phyloP scores from a whole-genome alignment of 2,329 filamentous ascomycete species.

The Nemania sp. region DNA sequence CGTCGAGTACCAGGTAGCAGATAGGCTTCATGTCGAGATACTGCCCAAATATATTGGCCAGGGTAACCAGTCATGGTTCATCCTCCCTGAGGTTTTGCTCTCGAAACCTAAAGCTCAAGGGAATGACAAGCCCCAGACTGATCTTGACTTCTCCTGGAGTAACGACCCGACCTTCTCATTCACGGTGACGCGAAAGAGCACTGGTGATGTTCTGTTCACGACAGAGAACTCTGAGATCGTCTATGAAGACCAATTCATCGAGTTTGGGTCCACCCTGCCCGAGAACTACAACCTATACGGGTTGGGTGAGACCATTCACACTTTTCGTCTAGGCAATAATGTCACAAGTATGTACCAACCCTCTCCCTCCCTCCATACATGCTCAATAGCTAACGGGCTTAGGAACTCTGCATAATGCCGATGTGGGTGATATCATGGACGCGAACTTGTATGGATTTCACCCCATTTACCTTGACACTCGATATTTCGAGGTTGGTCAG shows the following conservation, averaged over 20 bases:
- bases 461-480: slow-evolving; percentile 82
- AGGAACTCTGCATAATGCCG: slow-evolving; percentile 70
- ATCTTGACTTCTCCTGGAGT: slow-evolving; percentile 66
- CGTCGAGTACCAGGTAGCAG: slow-evolving; percentile 74
- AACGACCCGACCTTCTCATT: slow-evolving; percentile 75
- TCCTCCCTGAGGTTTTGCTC: slow-evolving; percentile 73
- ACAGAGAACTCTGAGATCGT: slow-evolving; percentile 74
- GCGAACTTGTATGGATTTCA: slow-evolving; percentile 81
- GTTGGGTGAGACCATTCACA: slow-evolving; percentile 78
- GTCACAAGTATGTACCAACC: slow-evolving; percentile 65
- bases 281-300: slow-evolving; percentile 82
- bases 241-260: slow-evolving; percentile 82
- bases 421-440: slow-evolving; percentile 73
- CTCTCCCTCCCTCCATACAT: not conserved
- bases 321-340: slow-evolving; percentile 78
- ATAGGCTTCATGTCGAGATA: slow-evolving; percentile 78
- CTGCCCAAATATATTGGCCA: slow-evolving; percentile 71
- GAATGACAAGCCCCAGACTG: slow-evolving; percentile 62
- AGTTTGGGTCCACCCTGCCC: slow-evolving; percentile 74
- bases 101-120: slow-evolving; percentile 62
- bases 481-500: slow-evolving; percentile 73
- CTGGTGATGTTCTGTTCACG: slow-evolving; percentile 74
- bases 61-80: slow-evolving; percentile 74
- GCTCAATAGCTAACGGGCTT: slow-evolving; percentile 11
- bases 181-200: slow-evolving; percentile 68